Evolutionary conservation across 176 grass and related monocot genomes (phyloP), one percentile per base, ranked within the genome.

Genomic region (Puya raimondii): DNA sequence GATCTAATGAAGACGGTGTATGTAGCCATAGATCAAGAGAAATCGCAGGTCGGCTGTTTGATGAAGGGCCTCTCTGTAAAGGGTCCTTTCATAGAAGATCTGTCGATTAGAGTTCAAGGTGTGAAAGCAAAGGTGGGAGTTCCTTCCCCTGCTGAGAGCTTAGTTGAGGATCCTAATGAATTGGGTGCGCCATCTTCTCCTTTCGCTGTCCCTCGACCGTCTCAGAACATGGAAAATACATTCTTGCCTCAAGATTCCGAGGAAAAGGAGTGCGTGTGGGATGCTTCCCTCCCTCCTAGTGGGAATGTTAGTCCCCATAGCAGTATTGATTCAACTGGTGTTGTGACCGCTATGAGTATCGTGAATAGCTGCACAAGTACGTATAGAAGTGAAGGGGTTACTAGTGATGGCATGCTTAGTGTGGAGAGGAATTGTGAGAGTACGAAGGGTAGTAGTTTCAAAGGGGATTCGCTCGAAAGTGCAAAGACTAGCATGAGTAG

Each of bases 221-320:
- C 76, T 4, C 88, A 82, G 49, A 79, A 75, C 49, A 82, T 26
- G 1, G 84, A 86, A 51, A 48, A 23, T 12, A 51, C 77, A 42
- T 70, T 66, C 66, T 77, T 91, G 64, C 81, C 84, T 73, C 88
- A 50, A 3, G 84, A 87, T 72, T 91, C 88, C 0, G 88, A 91
- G 27, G 92, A 92, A 77, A 96, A 96, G 68, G 92, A 96, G 27
- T 89, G 86, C 48, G 79, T 96, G 16, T 96, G 92, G 92, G 92
- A 96, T 70, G 88, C 85, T 57, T 96, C 88, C 16, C 83, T 92
- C 18, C 88, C 92, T 64, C 88, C 92, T 12, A 96, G 88, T 2
- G 92, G 92, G 26, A 96, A 96, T 80, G 92, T 87, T 22, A 96
- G 92, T 79, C 92, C 86, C 68, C 92, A 96, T 63, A 96, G 88